Conservation (phyloP, 106 monocot species). For the Allium cepa region DNA sequence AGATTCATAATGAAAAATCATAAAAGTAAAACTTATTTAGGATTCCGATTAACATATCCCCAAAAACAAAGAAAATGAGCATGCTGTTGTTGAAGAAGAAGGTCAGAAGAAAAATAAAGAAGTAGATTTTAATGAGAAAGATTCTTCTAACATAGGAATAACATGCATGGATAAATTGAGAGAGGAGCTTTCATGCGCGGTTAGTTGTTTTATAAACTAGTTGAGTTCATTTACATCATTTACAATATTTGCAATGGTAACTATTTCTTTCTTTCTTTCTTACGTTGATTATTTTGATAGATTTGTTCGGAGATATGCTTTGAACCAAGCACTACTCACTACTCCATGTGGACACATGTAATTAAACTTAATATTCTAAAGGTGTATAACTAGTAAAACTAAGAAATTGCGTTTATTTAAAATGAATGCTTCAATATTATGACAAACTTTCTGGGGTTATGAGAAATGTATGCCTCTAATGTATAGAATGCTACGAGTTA, state of each 20-base stretch:
- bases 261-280: background rate
- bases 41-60: no score
- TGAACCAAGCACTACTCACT: conserved; percentile 22
- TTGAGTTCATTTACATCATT: background rate
- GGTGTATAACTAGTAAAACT: no score
- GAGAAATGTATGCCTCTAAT: no score
- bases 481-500: no score
- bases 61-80: conserved; percentile 8
- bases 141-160: conserved; percentile 11
- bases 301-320: conserved; percentile 29
- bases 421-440: no score
- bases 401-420: no score
- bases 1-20: no score
- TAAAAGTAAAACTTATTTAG: no score
- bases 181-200: conserved; percentile 94
- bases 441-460: no score
- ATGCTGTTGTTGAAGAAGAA: background rate
- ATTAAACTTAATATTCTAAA: no score
- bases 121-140: conserved; percentile 13
- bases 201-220: conserved; percentile 18
- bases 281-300: background rate
- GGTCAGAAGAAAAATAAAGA: conserved; percentile 11
- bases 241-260: background rate
- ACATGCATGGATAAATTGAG: conserved; percentile 67
- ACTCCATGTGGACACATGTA: conserved; percentile 28